Evolutionary conservation across 352 stramenopile species (phyloP).

Genomic region (Globisporangium yorkense): DNA sequence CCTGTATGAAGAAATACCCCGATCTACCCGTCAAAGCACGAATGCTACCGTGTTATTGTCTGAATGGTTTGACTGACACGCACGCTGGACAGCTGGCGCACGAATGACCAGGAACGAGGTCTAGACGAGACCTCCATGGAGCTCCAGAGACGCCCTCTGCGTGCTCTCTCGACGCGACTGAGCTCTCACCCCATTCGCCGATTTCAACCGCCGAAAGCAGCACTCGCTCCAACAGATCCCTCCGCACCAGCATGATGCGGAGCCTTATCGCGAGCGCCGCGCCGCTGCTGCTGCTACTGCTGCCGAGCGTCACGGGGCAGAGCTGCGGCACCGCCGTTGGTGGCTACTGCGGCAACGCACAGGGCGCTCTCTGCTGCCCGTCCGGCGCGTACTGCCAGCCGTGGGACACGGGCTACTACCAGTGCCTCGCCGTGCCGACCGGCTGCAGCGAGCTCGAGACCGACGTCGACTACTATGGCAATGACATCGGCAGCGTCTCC

Average conservation of each 20-base stretch:
- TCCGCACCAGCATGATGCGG: not conserved
- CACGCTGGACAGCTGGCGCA: too few relatives aligned
- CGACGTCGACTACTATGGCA: conserved; percentile 43
- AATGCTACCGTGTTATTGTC: too few relatives aligned
- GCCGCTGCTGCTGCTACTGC: not conserved
- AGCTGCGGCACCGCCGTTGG: conserved; percentile 20
- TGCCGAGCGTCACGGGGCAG: not conserved
- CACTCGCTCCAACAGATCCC: not conserved
- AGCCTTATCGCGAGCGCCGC: not conserved
- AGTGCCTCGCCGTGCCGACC: conserved; percentile 31
- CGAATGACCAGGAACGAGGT: too few relatives aligned
- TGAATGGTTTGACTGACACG: too few relatives aligned
- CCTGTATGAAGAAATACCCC: too few relatives aligned
- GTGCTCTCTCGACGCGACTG: not conserved
- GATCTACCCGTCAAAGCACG: too few relatives aligned
- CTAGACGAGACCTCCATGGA: too few relatives aligned
- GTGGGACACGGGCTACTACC: conserved; percentile 47
- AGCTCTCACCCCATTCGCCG: not conserved
- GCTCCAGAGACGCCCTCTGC: too few relatives aligned
- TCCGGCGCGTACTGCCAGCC: conserved; percentile 35
- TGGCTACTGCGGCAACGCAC: conserved; percentile 35
- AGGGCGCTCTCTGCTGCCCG: conserved; percentile 31
- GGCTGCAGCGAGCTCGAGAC: conserved; percentile 33
- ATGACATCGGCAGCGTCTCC: conserved; percentile 27
- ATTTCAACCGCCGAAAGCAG: not conserved